Base-by-base conservation (phyloP, 192 early-diverging fungal species). In the Glomus cerebriforme region DNA sequence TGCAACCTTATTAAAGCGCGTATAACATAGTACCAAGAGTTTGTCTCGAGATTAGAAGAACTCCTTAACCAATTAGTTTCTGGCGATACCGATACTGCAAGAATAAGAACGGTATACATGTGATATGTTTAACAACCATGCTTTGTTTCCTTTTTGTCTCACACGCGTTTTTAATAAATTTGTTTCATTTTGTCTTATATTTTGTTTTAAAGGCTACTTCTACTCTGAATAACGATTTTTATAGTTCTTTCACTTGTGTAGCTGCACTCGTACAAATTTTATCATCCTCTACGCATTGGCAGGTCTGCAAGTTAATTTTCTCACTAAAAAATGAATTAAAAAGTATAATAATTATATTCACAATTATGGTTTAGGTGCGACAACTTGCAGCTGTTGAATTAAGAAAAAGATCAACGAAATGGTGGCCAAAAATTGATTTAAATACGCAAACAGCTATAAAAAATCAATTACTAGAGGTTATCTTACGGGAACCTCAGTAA, bases 361-460 rank as follows among this genome's bases (percentile, higher is more conserved):
- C n/a, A 24, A 29, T 15, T 3, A 12, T n/a, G 54, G 15, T 27
- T 34, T 75, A 85, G 84, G 76, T 97, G 47, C 93, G 95, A 59
- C 95, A 96, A 83, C 85, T 97, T 63, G 92, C 95, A 35, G 91
- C 95, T 5, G 95, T 97, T 31, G 96, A 97, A 87, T 88, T 94
- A 77, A 91, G 94, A 77, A 97, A 97, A 82, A 91, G 92, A 70
- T 84, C 93, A 49, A 75, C 86, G 26, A 92, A 89, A 84, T 92
- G 87, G 87, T 97, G 95, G 95, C 81, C 85, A n/a, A 85, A 90
- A 10, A 69, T 95, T 12, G 91, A 90, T 49, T 85, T 78, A 26
- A 81, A 81, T 15, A 84, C 83, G 29, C 85, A 91, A 74, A 85
- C 84, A 62, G 80, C 83, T 65, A 90, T 96, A 69, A 93, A 93